Base-by-base conservation (phyloP, 2,329 filamentous ascomycete genomes). In the Chaetomium olivaceum region DNA sequence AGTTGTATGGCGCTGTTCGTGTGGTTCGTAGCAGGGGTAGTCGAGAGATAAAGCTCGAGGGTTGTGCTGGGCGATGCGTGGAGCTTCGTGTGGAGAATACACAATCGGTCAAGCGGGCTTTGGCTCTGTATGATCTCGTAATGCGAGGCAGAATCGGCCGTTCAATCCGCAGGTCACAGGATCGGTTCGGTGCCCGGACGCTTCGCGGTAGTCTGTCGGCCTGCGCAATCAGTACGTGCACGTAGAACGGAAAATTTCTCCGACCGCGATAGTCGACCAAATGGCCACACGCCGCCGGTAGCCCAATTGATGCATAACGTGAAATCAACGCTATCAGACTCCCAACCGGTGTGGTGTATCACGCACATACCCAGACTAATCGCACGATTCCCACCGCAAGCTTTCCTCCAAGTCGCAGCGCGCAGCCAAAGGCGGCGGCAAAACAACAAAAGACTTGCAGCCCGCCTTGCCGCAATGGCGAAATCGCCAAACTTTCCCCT, bases 221-320 rank as follows among this genome's bases (percentile, higher is more conserved):
- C 55, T 51, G 62, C 62, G 62, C 62, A n/a, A 43, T 67, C 59
- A 67, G 62, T 50, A 56, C 48, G 43, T 43, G 50, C 56, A 58
- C 58, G 39, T n/a, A n/a, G 16, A n/a, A 5, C 58, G 19, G 33
- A 61, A 56, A 59, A 58, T 39, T 23, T 12, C 11, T 16, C n/a
- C 11, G n/a, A 31, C 57, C 39, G 25, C 43, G 36, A 19, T 51
- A 25, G 33, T 27, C 43, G 16, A 36, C 48, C 27, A 59, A 55
- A 33, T 33, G 2, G 50, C n/a, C 50, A 46, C 33, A 55, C 25
- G 33, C 23, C 19, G 39, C 39, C 39, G 57, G 39, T 59, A 48
- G 62, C 51, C 60, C 66, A 68, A 68, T 68, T 68, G 66, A 33
- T 36, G 23, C 21, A 43, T n/a, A 54, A 36, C 55, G 23, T 12